Percentiles rank a stretch among this genome's conserved stretches.
Conservation (phyloP, 176 grass and related monocot species). For the Raddia distichophylla region DNA sequence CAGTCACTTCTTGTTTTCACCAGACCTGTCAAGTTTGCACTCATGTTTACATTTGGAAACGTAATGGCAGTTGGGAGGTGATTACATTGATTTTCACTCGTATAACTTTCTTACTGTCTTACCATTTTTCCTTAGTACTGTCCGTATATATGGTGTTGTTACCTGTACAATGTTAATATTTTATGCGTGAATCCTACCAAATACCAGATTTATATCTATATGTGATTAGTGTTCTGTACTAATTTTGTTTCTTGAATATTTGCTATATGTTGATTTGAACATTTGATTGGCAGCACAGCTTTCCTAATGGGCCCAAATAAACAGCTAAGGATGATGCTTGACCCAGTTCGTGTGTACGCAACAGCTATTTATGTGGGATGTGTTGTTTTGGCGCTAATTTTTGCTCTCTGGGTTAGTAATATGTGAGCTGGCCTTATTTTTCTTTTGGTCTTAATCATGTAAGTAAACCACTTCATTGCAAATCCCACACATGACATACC, state of each 20-base stretch:
- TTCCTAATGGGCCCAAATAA: slow-evolving; percentile 75
- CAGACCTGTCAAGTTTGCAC: slow-evolving; percentile 82
- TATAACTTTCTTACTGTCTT: slow-evolving; percentile 6
- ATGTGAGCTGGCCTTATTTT: neutral
- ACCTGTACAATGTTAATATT: slow-evolving; percentile 1
- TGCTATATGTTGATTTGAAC: slow-evolving; percentile 46
- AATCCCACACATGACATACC: neutral
- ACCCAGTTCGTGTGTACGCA: slow-evolving; percentile 72
- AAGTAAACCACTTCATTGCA: slow-evolving; percentile 12
- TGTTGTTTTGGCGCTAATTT: slow-evolving; percentile 80
- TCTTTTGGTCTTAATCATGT: slow-evolving; percentile 14
- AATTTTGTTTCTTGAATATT: slow-evolving; percentile 18
- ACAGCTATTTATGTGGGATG: slow-evolving; percentile 76
- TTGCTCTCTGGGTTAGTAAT: slow-evolving; percentile 77
- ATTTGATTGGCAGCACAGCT: slow-evolving; percentile 78
- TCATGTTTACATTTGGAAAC: slow-evolving; percentile 92
- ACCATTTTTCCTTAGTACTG: neutral
- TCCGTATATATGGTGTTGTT: neutral
- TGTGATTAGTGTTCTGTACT: neutral
- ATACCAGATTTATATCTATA: neutral
- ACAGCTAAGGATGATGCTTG: slow-evolving; percentile 92
- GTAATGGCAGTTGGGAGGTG: slow-evolving; percentile 90
- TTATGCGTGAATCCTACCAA: neutral
- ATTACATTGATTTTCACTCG: slow-evolving; percentile 20
- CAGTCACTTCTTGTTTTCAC: slow-evolving; percentile 78